phyloP scores from a whole-genome alignment of 73 alveolate genomes.

The Symbiodinium natans region DNA sequence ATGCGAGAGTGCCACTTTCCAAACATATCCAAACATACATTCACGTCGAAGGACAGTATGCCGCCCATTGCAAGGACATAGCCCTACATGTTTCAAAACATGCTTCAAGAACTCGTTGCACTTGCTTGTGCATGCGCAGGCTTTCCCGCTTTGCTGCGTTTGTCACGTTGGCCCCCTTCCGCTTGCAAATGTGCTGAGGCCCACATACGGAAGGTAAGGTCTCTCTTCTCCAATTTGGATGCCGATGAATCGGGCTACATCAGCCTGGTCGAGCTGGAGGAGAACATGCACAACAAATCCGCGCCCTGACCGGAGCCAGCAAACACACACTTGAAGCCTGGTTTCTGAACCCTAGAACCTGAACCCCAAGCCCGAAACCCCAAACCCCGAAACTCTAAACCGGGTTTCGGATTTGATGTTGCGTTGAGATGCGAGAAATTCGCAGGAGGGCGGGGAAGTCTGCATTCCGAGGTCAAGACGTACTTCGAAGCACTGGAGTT shows the following conservation, averaged over 20 bases:
- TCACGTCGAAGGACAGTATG: too few relatives aligned
- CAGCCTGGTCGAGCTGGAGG: conserved; percentile 70
- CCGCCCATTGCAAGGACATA: too few relatives aligned
- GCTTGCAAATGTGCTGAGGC: conserved; percentile 16
- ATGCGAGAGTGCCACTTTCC: too few relatives aligned
- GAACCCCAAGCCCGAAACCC: not conserved
- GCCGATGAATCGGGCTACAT: conserved; percentile 88
- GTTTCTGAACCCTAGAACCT: too few relatives aligned
- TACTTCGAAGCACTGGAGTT: conserved; percentile 77
- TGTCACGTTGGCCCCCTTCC: too few relatives aligned
- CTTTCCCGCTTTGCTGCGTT: too few relatives aligned
- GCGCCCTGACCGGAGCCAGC: not conserved
- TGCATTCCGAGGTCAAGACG: conserved; percentile 41
- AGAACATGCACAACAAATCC: conserved; percentile 61
- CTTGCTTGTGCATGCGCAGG: too few relatives aligned
- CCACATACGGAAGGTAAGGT: conserved; percentile 58
- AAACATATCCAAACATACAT: too few relatives aligned
- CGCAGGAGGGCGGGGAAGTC: not conserved
- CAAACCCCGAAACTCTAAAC: not conserved
- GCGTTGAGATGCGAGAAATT: not conserved
- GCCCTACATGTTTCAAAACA: too few relatives aligned
- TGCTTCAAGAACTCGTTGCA: too few relatives aligned
- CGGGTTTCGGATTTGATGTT: not conserved
- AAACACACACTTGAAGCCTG: too few relatives aligned
- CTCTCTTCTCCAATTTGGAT: conserved; percentile 69